A percentile compares a stretch with the other conserved stretches of the same genome.
These are phyloP conservation scores for Rhytidiadelphus loreus DNA, from an alignment of 225 moss, liverwort and hornwort genomes.

Conservation along the genomic window DNA sequence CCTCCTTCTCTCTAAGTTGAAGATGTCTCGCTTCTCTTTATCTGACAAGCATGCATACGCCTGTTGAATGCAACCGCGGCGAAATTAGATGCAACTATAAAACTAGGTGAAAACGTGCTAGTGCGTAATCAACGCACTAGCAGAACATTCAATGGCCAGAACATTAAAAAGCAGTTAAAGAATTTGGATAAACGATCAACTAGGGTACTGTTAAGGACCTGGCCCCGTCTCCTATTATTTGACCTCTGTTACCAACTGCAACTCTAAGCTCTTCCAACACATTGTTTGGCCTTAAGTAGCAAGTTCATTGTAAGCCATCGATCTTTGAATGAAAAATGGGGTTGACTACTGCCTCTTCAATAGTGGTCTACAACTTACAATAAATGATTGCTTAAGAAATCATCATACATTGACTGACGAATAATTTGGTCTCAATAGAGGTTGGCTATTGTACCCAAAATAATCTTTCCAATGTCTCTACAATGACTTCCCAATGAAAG, in stretches of 20 bases:
- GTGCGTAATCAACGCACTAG: too few species aligned
- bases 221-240: not conserved
- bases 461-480: not conserved
- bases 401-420: not conserved
- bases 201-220: not conserved
- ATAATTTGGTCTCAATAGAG: not conserved
- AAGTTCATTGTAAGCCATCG: not conserved
- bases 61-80: conserved; percentile 6
- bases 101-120: not conserved
- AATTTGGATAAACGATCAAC: not conserved
- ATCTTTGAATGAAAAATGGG: too few species aligned
- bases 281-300: not conserved
- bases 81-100: not conserved
- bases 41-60: conserved; percentile 65
- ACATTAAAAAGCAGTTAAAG: not conserved
- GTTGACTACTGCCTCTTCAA: not conserved
- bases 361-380: not conserved
- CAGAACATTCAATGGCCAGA: not conserved
- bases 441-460: not conserved
- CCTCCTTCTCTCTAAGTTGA: conserved; percentile 44
- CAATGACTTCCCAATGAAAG: not conserved
- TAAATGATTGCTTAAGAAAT: not conserved
- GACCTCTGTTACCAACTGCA: not conserved
- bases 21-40: conserved; percentile 35
- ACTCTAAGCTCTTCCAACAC: not conserved